Conservation (phyloP, 371 early-diverging fungal genomes). For the Dinochytrium kinnereticum region DNA sequence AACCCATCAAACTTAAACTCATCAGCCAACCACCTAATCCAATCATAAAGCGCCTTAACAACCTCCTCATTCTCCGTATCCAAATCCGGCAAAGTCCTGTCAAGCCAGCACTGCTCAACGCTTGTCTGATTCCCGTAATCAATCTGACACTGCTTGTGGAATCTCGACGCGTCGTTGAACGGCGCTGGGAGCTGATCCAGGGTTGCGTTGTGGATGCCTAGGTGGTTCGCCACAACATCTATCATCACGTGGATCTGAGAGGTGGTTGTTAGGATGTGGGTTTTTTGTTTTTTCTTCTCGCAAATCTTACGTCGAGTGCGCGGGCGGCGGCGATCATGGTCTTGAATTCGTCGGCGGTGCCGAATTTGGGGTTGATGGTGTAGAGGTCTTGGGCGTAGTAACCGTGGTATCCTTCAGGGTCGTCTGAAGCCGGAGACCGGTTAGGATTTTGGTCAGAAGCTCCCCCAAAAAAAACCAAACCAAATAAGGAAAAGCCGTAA, state of each 20-base stretch:
- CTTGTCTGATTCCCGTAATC: constrained; percentile 36
- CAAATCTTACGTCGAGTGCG: background rate
- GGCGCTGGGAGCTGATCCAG: constrained; percentile 25
- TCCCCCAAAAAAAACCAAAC: background rate
- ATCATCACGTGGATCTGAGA: constrained; percentile 52
- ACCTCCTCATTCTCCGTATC: constrained; percentile 48
- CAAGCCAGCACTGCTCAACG: constrained; percentile 44
- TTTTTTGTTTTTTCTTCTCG: no score
- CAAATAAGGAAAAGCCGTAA: no score
- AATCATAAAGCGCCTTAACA: constrained; percentile 36
- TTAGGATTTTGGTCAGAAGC: no score
- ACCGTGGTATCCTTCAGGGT: constrained; percentile 32
- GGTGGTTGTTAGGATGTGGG: no score
- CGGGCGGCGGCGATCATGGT: constrained; percentile 43
- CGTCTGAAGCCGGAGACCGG: no score
- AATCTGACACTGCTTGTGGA: constrained; percentile 33
- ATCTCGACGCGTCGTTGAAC: constrained; percentile 20
- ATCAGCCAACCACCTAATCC: constrained; percentile 39
- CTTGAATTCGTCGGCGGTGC: constrained; percentile 46
- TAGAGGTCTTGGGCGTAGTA: constrained; percentile 54
- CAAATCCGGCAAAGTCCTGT: constrained; percentile 42
- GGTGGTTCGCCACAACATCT: constrained; percentile 57
- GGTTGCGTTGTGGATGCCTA: constrained; percentile 45
- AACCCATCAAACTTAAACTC: constrained; percentile 54
- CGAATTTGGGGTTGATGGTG: constrained; percentile 50